Evolutionary conservation across 202 grass and related monocot species (phyloP), one percentile per base, ranked within the genome.

Genomic region (Elaeis oleifera): DNA sequence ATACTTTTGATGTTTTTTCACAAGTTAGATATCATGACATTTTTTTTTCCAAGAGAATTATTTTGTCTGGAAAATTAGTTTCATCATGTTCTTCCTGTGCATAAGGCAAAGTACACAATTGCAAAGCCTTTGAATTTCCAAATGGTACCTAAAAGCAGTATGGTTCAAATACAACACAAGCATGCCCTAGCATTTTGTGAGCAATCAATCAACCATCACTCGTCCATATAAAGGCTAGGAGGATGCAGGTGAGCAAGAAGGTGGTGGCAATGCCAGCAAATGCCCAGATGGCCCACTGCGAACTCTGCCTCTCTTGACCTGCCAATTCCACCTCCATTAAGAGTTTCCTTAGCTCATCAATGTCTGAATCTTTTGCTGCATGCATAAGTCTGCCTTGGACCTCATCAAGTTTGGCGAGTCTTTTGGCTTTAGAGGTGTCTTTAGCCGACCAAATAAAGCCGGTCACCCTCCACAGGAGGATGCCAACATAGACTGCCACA

Each of bases 381-480:
- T 53, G 87, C 15, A 77, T 53, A 53, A 91, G 39, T 61, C 77
- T 85, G 76, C 53, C 76, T 8, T 78, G 76, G 2, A 91, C 62
- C 77, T 89, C 56, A 0, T 91, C 81, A 1, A 97, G 80, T 59
- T 91, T 91, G 53, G 76, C 74, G 16, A 88, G 79, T 54, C 74
- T 76, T 79, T 61, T 81, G n/a, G 76, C 62, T 53, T 56, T 81
- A 28, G 54, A 59, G 4, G 48, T 29, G 53, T 86, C 84, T 44
- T 65, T 63, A 1, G 74, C 69, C 1, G 88, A 89, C 88, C 92
- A 97, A 52, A 97, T 77, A 77, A 91, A 91, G 19, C 79, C 28
- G 1, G 82, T 97, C 71, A 90, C 76, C 64, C 82, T 86, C 88
- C 92, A 97, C 51, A 91, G 56, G 3, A 97, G 73, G 63, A 97